phyloP scores from a whole-genome alignment of 331 rosid species.

The Pyrus hybrid region DNA sequence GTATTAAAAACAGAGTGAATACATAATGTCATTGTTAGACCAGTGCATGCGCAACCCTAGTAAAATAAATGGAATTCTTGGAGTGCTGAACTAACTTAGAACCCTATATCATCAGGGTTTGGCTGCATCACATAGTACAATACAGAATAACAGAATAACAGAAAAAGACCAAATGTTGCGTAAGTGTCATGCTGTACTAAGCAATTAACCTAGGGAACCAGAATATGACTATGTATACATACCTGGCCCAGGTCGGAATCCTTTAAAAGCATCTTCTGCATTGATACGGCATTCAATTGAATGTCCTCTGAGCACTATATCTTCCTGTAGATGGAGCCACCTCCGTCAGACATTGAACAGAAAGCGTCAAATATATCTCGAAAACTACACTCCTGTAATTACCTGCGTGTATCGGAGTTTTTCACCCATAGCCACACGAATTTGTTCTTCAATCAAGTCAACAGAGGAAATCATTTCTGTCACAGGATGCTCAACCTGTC shows the following conservation, averaged over 20 bases:
- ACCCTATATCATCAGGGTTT: not conserved
- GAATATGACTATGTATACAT: not conserved
- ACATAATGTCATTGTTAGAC: not conserved
- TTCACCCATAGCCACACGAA: conserved; percentile 90
- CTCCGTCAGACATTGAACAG: not conserved
- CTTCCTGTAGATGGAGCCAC: conserved; percentile 57
- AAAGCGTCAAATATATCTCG: not conserved
- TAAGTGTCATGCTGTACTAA: not conserved
- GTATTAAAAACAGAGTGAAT: too few relatives aligned
- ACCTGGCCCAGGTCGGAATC: conserved; percentile 99
- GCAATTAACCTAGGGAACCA: not conserved
- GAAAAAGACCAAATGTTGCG: not conserved
- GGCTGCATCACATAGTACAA: not conserved
- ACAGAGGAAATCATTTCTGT: conserved; percentile 95
- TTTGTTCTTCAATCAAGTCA: conserved; percentile 98
- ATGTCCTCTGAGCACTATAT: conserved; percentile 89
- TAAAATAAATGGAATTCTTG: not conserved
- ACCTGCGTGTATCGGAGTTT: conserved; percentile 79
- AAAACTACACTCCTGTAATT: not conserved
- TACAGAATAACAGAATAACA: not conserved
- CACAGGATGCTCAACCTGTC: conserved; percentile 98
- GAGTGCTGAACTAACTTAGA: not conserved
- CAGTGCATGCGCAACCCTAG: not conserved
- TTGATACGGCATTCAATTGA: conserved; percentile 98
- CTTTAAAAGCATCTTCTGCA: conserved; percentile 97